Base-by-base conservation (phyloP, 225 moss, liverwort and hornwort species). In the Pseudisothecium myosuroides region DNA sequence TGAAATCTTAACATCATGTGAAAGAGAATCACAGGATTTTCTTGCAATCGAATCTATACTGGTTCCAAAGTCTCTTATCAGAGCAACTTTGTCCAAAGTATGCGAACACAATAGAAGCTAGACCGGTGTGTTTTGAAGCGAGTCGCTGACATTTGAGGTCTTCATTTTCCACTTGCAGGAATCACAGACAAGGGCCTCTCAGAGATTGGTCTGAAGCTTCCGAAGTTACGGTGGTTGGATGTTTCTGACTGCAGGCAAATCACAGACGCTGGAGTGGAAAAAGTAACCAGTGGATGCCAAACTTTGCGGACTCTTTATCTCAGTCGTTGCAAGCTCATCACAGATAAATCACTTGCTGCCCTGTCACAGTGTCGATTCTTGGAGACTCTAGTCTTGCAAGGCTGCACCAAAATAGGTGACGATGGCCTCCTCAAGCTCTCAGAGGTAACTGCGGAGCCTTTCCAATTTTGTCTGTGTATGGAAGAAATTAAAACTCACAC, bases 211-310 rank as follows among this genome's bases (percentile, higher is more conserved):
- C 67, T 88, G 60, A 90, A 56, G 14, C 88, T 93, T 76, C 43
- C 85, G 76, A 93, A 76, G 73, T 85, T 93, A 50, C 91, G 85
- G 78, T 87, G 90, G 82, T 84, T 92, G 89, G 91, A 90, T 66
- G 32, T 93, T 64, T 87, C 55, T 37, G 24, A 77, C 86, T 92
- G 91, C 85, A 88, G 76, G 74, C 81, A 90, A 65, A 83, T 93
- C 62, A 90, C 93, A 85, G 91, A 93, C 81, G 37, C 23, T 55
- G 93, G 93, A 90, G 86, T 93, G 75, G 91, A 92, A 69, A 86
- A 49, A 32, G 55, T 92, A 64, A 86, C 89, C 21, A 93, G 50
- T 75, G 90, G 85, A 71, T 93, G 91, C 89, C 87, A 76, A 58
- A 71, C 37, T 81, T 87, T 93, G 62, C 90, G 82, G 49, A 69